A percentile compares a stretch with the other conserved stretches of the same genome.
These are phyloP conservation scores for Backusella psychrophila DNA, from an alignment of 192 early-diverging fungal genomes.

Conservation along the genomic window DNA sequence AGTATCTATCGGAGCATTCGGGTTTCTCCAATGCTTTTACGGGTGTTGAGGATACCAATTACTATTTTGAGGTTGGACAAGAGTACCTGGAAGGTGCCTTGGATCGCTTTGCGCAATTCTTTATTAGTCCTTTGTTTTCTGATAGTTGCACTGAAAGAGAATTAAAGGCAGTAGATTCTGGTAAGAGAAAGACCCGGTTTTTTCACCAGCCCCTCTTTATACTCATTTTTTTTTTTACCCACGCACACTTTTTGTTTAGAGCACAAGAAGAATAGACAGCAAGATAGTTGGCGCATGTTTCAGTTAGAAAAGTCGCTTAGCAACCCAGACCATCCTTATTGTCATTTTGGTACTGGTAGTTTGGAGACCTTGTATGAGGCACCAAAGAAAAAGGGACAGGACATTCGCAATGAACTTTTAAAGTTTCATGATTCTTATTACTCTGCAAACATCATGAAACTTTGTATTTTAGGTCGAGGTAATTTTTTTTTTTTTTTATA, in stretches of 20 bases:
- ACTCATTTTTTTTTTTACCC: not conserved
- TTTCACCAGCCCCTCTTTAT: too few species aligned
- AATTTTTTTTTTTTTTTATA: not conserved
- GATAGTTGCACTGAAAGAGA: slow-evolving; percentile 91
- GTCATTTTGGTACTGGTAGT: slow-evolving; percentile 92
- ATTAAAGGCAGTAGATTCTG: slow-evolving; percentile 91
- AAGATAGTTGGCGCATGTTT: slow-evolving; percentile 85
- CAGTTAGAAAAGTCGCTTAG: slow-evolving; percentile 85
- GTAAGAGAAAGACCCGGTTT: slow-evolving; percentile 20
- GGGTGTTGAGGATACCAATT: slow-evolving; percentile 76
- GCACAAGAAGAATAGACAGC: slow-evolving; percentile 94
- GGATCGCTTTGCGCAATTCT: slow-evolving; percentile 87
- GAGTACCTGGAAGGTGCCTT: slow-evolving; percentile 55
- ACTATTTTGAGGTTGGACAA: slow-evolving; percentile 80
- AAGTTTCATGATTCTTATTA: slow-evolving; percentile 91
- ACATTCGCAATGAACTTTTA: slow-evolving; percentile 81
- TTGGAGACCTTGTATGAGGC: slow-evolving; percentile 75
- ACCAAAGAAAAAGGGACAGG: slow-evolving; percentile 65
- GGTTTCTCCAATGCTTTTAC: slow-evolving; percentile 86
- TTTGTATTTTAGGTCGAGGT: slow-evolving; percentile 83
- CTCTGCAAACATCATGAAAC: slow-evolving; percentile 94
- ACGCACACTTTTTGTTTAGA: slow-evolving; percentile 41
- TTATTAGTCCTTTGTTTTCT: slow-evolving; percentile 87
- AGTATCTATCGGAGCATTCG: slow-evolving; percentile 71
- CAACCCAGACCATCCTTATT: slow-evolving; percentile 76